These are phyloP conservation scores for Chaetothyriales sp. DNA, from an alignment of 2,329 filamentous ascomycete species.

Conservation along the genomic window DNA sequence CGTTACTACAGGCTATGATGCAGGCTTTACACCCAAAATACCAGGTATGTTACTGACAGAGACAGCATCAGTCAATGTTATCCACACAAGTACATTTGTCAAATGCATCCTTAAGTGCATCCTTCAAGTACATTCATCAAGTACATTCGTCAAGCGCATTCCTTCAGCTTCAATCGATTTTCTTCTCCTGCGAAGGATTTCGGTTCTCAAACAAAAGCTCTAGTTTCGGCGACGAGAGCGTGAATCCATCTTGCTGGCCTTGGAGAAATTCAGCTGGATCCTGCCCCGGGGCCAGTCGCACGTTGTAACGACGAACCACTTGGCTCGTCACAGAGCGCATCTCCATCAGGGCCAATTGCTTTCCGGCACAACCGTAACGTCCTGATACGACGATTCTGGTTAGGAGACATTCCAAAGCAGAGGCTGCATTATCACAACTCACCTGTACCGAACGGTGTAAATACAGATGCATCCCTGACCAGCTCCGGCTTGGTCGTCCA, in stretches of 20 bases:
- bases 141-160: no score
- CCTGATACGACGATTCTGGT: slow-evolving; percentile 7
- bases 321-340: slow-evolving; percentile 11
- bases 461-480: slow-evolving; percentile 19
- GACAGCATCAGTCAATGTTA: no score
- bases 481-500: slow-evolving; percentile 24
- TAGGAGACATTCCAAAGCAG: background rate
- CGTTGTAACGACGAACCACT: slow-evolving; percentile 3
- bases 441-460: slow-evolving; percentile 27
- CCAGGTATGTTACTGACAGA: no score
- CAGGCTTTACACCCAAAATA: no score
- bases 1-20: no score
- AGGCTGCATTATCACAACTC: slow-evolving; percentile 11
- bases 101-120: no score
- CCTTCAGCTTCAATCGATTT: background rate
- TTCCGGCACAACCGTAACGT: slow-evolving; percentile 18
- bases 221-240: slow-evolving; percentile 4
- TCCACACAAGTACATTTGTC: no score
- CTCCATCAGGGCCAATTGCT: slow-evolving; percentile 18
- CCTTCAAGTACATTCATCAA: no score
- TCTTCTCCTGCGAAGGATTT: background rate
- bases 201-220: background rate
- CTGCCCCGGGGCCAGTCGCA: slow-evolving; percentile 5
- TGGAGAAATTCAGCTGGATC: slow-evolving; percentile 3
- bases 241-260: slow-evolving; percentile 7